Conservation (phyloP, 148 eudicot genomes). For the Heliosperma pusillum region DNA sequence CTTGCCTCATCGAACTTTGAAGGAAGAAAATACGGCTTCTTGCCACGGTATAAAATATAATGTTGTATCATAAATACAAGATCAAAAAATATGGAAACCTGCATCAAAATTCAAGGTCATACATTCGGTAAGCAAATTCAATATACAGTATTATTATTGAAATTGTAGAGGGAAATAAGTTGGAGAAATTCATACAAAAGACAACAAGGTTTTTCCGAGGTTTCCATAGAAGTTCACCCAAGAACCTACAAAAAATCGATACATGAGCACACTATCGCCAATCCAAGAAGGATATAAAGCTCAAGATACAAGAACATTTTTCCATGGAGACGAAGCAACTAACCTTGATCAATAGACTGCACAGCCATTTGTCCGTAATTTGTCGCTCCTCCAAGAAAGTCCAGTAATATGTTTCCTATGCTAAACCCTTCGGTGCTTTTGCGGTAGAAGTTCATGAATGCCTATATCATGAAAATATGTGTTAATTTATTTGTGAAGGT, state of each 20-base stretch:
- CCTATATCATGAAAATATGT: slow-evolving; percentile 34
- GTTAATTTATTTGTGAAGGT: too few species aligned
- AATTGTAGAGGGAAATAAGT: not conserved
- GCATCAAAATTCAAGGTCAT: slow-evolving; percentile 12
- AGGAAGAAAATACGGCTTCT: slow-evolving; percentile 30
- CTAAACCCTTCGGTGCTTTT: slow-evolving; percentile 90
- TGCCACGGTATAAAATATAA: slow-evolving; percentile 58
- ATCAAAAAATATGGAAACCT: slow-evolving; percentile 84
- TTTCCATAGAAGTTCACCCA: slow-evolving; percentile 94
- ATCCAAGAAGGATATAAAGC: not conserved
- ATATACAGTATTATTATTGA: not conserved
- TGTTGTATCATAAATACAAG: slow-evolving; percentile 73
- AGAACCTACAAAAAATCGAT: slow-evolving; percentile 39
- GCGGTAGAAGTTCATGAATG: slow-evolving; percentile 64
- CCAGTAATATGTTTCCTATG: slow-evolving; percentile 78
- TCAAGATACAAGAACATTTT: slow-evolving; percentile 3
- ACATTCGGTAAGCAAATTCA: not conserved
- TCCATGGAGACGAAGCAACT: slow-evolving; percentile 6
- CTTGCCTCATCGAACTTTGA: slow-evolving; percentile 26
- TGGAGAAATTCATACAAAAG: slow-evolving; percentile 47
- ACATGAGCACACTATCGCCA: not conserved
- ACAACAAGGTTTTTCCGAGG: slow-evolving; percentile 75
- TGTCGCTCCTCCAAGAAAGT: slow-evolving; percentile 66
- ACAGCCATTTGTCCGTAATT: slow-evolving; percentile 74
- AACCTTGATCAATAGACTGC: slow-evolving; percentile 83